phyloP scores from a whole-genome alignment of 306 rosid genomes.

The Prunus fruticosa region DNA sequence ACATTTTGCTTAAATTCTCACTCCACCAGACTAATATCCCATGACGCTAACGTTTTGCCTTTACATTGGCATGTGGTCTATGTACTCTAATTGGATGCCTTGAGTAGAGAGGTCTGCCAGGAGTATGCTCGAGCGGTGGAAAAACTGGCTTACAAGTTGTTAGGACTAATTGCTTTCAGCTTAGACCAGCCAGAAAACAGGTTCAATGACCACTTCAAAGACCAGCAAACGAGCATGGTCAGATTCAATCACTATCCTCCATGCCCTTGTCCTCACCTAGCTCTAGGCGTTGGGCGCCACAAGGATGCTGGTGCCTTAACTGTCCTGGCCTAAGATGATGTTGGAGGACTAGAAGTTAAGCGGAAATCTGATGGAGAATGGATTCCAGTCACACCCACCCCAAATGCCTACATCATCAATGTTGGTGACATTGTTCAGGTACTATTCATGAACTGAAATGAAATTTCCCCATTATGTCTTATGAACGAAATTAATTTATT shows the following conservation, averaged over 20 bases:
- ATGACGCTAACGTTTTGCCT: neutral
- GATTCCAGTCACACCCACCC: constrained; percentile 59
- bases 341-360: constrained; percentile 67
- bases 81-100: neutral
- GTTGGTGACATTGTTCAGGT: constrained; percentile 79
- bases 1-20: too few species aligned
- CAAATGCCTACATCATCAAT: constrained; percentile 63
- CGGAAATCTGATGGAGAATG: constrained; percentile 64
- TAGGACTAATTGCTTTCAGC: constrained; percentile 57
- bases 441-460: constrained; percentile 1
- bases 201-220: constrained; percentile 44
- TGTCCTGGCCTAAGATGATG: constrained; percentile 72
- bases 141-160: constrained; percentile 55
- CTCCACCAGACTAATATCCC: neutral
- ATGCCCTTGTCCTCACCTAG: constrained; percentile 66
- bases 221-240: constrained; percentile 53
- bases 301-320: constrained; percentile 74
- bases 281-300: constrained; percentile 87
- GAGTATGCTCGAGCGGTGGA: constrained; percentile 59
- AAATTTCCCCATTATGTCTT: too few species aligned
- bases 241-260: constrained; percentile 74
- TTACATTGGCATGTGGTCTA: neutral
- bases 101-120: constrained; percentile 52
- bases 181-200: constrained; percentile 48
- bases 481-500: neutral